Base-by-base conservation (phyloP, 2,329 filamentous ascomycete species). In the Cadophora gregata region DNA sequence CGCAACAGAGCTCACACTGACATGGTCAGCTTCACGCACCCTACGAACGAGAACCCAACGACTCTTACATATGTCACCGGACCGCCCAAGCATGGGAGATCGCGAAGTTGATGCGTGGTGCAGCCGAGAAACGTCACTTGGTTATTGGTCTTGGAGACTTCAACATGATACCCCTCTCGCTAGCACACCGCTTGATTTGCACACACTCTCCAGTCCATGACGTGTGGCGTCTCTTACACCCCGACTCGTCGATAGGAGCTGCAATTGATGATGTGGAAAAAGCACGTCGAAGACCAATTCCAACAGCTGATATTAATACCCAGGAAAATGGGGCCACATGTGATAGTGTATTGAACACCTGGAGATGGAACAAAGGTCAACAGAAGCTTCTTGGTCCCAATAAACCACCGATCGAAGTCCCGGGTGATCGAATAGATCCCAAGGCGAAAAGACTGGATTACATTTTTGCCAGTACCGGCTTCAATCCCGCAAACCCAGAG, bases 11-110 rank as follows among this genome's bases (percentile, higher is more conserved):
- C 24, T 47, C 25, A 31, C 24, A 68, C 67, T 85, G 80, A 90
- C 83, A 8, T 9, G n/a, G 59, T 2, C 67, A 85, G 83, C 80
- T 92, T 2, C 96, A 98, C 78, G 91, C 96, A 3, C 93, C 93
- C 0, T 98, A 98, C 78, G 92, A 96, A 79, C 81, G 83, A 69
- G 90, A 92, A 72, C 88, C 89, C 21, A 83, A 92, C 75, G 93
- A 97, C 80, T 93, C 91, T 31, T 98, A 99, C 80, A 82, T 93
- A 60, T 94, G 92, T 77, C 96, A 98, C 80, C 91, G 94, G 65
- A 92, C 92, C 21, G 91, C 95, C 3, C 95, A 99, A 81, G 91
- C 93, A 59, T 99, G 96, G 96, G 92, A 97, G 77, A 92, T 97
- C 66, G 87, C 94, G 62, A 97, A 97, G 78, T 84, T 97, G 53